A percentile compares a stretch with the other conserved stretches of the same genome.
These are phyloP conservation scores for Trapa bicornis DNA, from an alignment of 345 rosid genomes.

Conservation along the genomic window DNA sequence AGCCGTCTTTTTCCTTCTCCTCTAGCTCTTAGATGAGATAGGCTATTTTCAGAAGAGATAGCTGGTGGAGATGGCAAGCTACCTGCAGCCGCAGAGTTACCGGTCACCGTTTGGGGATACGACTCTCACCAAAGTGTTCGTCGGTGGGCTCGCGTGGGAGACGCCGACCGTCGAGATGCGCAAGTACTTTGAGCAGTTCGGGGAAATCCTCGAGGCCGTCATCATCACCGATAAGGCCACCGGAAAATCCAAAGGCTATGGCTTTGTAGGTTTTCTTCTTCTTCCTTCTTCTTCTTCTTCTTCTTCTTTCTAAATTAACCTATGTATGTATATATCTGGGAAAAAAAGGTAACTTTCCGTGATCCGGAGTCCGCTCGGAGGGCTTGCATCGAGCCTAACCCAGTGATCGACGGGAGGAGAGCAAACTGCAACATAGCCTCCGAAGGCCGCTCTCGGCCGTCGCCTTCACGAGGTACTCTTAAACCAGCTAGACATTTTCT, in stretches of 20 bases:
- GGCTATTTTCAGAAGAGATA: neutral
- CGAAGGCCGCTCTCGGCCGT: constrained; percentile 68
- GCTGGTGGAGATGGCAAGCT: constrained; percentile 12
- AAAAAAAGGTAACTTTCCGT: constrained; percentile 69
- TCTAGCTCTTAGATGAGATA: too few species aligned
- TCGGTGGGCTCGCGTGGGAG: constrained; percentile 98
- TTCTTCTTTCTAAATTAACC: neutral
- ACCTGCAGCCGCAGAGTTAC: constrained; percentile 36
- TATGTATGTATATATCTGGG: too few species aligned
- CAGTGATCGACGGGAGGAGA: constrained; percentile 76
- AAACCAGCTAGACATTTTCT: neutral
- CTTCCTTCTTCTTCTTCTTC: neutral
- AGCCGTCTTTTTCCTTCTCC: neutral
- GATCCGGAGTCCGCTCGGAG: constrained; percentile 78
- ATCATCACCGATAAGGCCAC: constrained; percentile 69
- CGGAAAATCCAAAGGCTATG: constrained; percentile 93
- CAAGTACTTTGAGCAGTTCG: constrained; percentile 75
- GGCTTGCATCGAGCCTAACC: constrained; percentile 72
- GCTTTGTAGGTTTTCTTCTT: constrained; percentile 50
- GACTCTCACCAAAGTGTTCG: constrained; percentile 73
- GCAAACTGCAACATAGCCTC: constrained; percentile 93
- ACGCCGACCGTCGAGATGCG: constrained; percentile 82
- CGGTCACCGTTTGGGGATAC: constrained; percentile 95
- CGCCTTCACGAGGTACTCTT: constrained; percentile 60
- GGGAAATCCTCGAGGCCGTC: constrained; percentile 95